A percentile compares a stretch with the other conserved stretches of the same genome.
Evolutionary conservation across 371 early-diverging fungal genomes (phyloP).

Genomic region (Mortierella sp.): DNA sequence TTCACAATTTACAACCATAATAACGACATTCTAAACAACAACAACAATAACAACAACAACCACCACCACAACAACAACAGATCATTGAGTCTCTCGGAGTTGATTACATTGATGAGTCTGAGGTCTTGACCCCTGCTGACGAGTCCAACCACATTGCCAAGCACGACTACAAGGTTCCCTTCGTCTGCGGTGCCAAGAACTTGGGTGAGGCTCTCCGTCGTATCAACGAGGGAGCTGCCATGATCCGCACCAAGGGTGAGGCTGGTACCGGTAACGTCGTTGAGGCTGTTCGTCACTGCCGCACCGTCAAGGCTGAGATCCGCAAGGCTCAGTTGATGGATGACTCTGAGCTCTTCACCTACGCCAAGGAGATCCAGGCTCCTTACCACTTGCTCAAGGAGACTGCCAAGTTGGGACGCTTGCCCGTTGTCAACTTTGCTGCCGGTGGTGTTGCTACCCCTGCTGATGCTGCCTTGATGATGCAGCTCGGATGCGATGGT

Average conservation of each 20-base stretch:
- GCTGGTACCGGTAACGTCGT: conserved; percentile 98
- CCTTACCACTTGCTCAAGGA: conserved; percentile 92
- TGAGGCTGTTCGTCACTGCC: conserved; percentile 95
- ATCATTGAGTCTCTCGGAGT: conserved; percentile 92
- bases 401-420: conserved; percentile 88
- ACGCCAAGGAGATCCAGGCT: conserved; percentile 95
- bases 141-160: conserved; percentile 95
- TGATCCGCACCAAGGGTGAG: conserved; percentile 99
- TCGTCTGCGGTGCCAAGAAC: conserved; percentile 96
- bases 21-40: background rate
- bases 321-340: conserved; percentile 79
- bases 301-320: conserved; percentile 89
- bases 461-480: conserved; percentile 97
- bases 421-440: conserved; percentile 98
- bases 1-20: background rate
- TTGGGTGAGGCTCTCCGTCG: conserved; percentile 97
- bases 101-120: conserved; percentile 98
- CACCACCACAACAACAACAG: conserved; percentile 56
- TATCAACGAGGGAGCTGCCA: conserved; percentile 97
- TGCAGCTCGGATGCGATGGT: conserved; percentile 98
- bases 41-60: background rate
- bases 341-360: conserved; percentile 83
- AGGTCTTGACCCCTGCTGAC: conserved; percentile 97
- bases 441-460: conserved; percentile 98
- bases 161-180: conserved; percentile 92